Conservation (phyloP, 305 asterid genomes). For the Plantago lanceolata region DNA sequence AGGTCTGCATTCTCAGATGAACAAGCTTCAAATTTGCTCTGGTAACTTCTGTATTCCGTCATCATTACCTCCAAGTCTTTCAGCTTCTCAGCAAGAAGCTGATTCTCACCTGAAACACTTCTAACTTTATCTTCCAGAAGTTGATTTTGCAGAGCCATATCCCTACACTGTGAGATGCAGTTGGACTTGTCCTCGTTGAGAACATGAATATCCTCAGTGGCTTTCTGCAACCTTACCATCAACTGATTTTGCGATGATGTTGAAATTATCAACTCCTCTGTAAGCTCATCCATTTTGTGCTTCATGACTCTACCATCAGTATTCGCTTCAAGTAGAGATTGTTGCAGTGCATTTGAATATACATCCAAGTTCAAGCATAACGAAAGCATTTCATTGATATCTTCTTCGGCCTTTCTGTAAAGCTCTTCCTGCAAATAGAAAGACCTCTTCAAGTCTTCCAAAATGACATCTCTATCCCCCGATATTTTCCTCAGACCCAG, state of each 20-base stretch:
- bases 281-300: conserved; percentile 46
- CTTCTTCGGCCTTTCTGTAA: conserved; percentile 78
- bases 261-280: conserved; percentile 54
- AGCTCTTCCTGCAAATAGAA: conserved; percentile 74
- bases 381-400: conserved; percentile 68
- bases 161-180: conserved; percentile 51
- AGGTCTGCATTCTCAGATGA: conserved; percentile 61
- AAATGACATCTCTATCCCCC: conserved; percentile 63
- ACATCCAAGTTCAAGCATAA: conserved; percentile 66
- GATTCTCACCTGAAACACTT: conserved; percentile 45
- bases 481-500: conserved; percentile 42
- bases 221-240: conserved; percentile 57
- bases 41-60: conserved; percentile 37
- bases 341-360: conserved; percentile 65
- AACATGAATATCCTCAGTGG: conserved; percentile 51
- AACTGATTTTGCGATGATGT: conserved; percentile 53
- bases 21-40: conserved; percentile 58
- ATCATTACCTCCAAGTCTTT: conserved; percentile 41
- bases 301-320: conserved; percentile 36
- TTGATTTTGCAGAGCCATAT: conserved; percentile 63
- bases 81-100: conserved; percentile 57
- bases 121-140: conserved; percentile 55
- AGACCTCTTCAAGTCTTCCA: conserved; percentile 81
- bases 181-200: conserved; percentile 61
- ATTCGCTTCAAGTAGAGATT: conserved; percentile 55